phyloP scores from a whole-genome alignment of 2,329 filamentous ascomycete genomes.

The Diaporthe velutina region DNA sequence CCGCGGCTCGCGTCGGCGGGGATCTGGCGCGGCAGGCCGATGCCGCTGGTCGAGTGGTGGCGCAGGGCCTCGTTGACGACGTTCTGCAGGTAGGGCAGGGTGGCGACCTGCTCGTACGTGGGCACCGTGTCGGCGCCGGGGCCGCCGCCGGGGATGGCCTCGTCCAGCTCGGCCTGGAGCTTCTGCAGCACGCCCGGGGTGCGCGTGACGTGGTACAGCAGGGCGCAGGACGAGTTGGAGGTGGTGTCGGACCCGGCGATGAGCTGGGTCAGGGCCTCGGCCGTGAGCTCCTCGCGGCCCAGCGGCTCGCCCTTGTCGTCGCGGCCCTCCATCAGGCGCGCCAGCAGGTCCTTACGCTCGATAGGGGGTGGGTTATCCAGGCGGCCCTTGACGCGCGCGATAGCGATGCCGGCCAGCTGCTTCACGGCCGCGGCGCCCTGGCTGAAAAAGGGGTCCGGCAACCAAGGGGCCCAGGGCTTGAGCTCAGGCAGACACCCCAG shows the following conservation, averaged over 20 bases:
- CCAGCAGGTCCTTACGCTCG: conserved; percentile 83
- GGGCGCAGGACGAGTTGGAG: conserved; percentile 83
- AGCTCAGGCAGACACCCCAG: conserved; percentile 81
- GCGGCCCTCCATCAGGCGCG: conserved; percentile 86
- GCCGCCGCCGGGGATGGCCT: conserved; percentile 71
- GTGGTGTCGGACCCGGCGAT: conserved; percentile 85
- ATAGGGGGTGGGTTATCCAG: conserved; percentile 76
- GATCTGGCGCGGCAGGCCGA: conserved; percentile 84
- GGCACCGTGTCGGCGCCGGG: conserved; percentile 74
- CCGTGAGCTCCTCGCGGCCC: conserved; percentile 83
- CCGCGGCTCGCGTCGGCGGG: conserved; percentile 71
- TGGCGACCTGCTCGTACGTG: conserved; percentile 77
- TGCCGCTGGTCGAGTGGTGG: conserved; percentile 86
- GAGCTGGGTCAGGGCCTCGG: conserved; percentile 89
- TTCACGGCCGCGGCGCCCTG: conserved; percentile 81
- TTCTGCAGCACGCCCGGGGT: conserved; percentile 79
- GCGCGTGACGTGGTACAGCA: conserved; percentile 80
- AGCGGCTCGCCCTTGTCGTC: conserved; percentile 84
- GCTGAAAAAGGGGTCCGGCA: conserved; percentile 86
- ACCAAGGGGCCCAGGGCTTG: conserved; percentile 83
- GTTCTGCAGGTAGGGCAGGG: conserved; percentile 80
- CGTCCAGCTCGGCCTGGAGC: conserved; percentile 82
- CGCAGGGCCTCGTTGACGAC: conserved; percentile 89
- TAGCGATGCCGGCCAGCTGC: conserved; percentile 88
- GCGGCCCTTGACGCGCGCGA: conserved; percentile 82